Evolutionary conservation across 208 protist species (phyloP).

Genomic region (Tritrichomonas musculus): DNA sequence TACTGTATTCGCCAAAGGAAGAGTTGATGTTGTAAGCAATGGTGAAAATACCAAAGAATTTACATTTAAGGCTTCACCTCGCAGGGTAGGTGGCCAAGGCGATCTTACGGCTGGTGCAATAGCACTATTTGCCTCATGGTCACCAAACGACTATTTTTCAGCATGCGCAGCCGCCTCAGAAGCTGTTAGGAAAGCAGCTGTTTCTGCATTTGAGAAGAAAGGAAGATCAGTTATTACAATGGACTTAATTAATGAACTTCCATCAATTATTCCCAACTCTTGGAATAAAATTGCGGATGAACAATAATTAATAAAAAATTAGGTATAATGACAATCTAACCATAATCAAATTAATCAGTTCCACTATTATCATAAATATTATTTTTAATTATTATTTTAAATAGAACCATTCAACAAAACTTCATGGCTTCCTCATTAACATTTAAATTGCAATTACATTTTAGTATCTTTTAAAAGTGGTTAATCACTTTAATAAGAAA

Average conservation of each 20-base stretch:
- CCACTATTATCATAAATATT: too few relatives aligned
- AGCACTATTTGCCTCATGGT: constrained; percentile 38
- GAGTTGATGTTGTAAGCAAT: constrained; percentile 55
- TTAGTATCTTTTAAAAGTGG: too few relatives aligned
- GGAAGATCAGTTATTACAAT: neutral
- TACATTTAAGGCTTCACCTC: neutral
- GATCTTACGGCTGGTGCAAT: constrained; percentile 49
- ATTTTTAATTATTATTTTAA: too few relatives aligned
- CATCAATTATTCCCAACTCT: neutral
- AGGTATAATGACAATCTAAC: too few relatives aligned
- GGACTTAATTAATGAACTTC: neutral
- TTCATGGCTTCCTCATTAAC: too few relatives aligned
- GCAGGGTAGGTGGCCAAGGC: constrained; percentile 59
- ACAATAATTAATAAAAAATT: too few relatives aligned
- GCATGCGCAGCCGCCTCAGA: neutral
- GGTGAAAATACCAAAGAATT: constrained; percentile 35
- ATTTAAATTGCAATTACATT: too few relatives aligned
- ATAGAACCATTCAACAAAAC: too few relatives aligned
- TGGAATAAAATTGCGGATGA: neutral
- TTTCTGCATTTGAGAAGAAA: neutral
- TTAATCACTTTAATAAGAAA: too few relatives aligned
- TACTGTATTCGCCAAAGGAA: constrained; percentile 60
- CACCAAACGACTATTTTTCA: neutral
- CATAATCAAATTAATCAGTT: too few relatives aligned
- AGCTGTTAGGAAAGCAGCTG: neutral